Percentiles rank a stretch among this genome's conserved stretches.
Conservation (phyloP, 352 stramenopile genomes). For the Phytophthora sansomeana region DNA sequence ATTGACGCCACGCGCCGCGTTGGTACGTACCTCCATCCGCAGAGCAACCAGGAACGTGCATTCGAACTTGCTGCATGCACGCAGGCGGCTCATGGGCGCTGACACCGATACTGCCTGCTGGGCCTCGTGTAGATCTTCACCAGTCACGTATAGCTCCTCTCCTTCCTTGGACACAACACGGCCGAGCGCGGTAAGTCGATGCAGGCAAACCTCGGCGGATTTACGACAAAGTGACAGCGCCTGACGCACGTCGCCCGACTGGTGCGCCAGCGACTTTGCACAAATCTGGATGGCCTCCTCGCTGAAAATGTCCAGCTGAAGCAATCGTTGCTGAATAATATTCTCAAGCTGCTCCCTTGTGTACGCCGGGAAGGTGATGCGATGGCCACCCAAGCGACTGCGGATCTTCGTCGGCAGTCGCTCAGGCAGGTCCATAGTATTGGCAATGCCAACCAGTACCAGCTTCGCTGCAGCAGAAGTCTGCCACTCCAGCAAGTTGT, state of each 20-base stretch:
- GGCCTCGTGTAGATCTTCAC: slow-evolving; percentile 62
- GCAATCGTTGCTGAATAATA: slow-evolving; percentile 72
- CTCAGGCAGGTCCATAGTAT: slow-evolving; percentile 84
- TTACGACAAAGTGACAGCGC: slow-evolving; percentile 76
- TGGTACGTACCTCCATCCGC: slow-evolving; percentile 63
- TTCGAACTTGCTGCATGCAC: slow-evolving; percentile 74
- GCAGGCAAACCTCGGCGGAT: slow-evolving; percentile 60
- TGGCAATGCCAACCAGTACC: slow-evolving; percentile 77
- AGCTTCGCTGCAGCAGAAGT: slow-evolving; percentile 64
- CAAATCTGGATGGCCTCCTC: slow-evolving; percentile 69
- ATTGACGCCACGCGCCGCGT: slow-evolving; percentile 30
- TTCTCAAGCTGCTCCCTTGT: slow-evolving; percentile 64
- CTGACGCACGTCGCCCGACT: slow-evolving; percentile 73
- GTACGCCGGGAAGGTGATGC: slow-evolving; percentile 79
- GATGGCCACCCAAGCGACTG: slow-evolving; percentile 67
- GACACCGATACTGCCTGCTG: slow-evolving; percentile 64
- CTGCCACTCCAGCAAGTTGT: slow-evolving; percentile 86
- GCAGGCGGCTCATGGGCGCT: slow-evolving; percentile 59
- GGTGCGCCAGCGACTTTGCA: slow-evolving; percentile 70
- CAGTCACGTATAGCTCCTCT: slow-evolving; percentile 47
- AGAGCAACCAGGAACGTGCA: slow-evolving; percentile 76
- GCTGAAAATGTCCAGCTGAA: slow-evolving; percentile 66
- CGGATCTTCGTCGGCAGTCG: slow-evolving; percentile 74
- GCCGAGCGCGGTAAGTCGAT: slow-evolving; percentile 36
- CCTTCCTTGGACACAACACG: background rate